A percentile compares a stretch with the other conserved stretches of the same genome.
These are phyloP conservation scores for Aspergillus kassunensis DNA, from an alignment of 495 filamentous ascomycete genomes.

Conservation along the genomic window DNA sequence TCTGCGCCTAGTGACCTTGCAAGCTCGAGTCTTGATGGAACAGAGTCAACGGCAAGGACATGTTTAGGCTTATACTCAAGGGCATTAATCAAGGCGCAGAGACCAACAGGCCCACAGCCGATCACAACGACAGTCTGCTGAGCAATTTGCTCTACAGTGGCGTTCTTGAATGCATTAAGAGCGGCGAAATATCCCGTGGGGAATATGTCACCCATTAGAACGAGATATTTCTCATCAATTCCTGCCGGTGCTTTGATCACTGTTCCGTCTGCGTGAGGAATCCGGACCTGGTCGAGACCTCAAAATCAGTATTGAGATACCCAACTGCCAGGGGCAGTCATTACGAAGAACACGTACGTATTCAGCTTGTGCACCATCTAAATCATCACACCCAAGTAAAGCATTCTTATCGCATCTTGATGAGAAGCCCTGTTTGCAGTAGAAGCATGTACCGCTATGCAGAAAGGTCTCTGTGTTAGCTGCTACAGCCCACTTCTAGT, in stretches of 20 bases:
- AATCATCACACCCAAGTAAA: constrained; percentile 67
- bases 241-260: constrained; percentile 70
- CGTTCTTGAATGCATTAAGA: constrained; percentile 70
- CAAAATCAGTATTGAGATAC: too few relatives aligned
- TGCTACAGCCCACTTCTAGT: too few relatives aligned
- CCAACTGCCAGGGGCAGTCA: too few relatives aligned
- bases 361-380: constrained; percentile 90
- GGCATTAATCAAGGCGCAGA: constrained; percentile 84
- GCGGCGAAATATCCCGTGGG: constrained; percentile 90
- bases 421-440: constrained; percentile 77
- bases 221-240: constrained; percentile 71
- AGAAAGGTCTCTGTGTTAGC: background rate
- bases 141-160: constrained; percentile 56
- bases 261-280: constrained; percentile 82
- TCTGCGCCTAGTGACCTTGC: constrained; percentile 79
- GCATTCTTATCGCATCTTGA: constrained; percentile 73
- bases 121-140: constrained; percentile 76
- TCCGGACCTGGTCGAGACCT: constrained; percentile 51
- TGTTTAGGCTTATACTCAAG: constrained; percentile 76
- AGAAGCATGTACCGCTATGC: constrained; percentile 76
- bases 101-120: constrained; percentile 84
- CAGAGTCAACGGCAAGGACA: constrained; percentile 80
- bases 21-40: constrained; percentile 71
- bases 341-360: constrained; percentile 46
- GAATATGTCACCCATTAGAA: constrained; percentile 62